Evolutionary conservation across 768 basidiomycete genomes (phyloP), one percentile per base, ranked within the genome.

Genomic region (Lactifluus rugatus): DNA sequence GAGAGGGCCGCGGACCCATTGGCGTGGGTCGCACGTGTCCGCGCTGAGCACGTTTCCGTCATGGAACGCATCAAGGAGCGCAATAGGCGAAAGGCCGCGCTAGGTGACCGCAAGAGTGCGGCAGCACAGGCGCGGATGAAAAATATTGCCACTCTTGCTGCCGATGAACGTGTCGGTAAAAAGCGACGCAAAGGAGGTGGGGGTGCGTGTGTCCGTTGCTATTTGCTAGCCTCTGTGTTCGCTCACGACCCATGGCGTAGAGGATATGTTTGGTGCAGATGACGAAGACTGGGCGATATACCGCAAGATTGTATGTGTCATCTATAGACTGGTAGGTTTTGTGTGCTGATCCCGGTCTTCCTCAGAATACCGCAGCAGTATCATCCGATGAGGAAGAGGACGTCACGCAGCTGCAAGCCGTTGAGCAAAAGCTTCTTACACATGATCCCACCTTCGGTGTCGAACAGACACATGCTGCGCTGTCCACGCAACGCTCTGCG

Each of bases 211-310:
- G 19, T 62, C 25, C 23, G 13, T 17, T 36, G 2, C 16, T 2
- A 0, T 21, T 36, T 4, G 4, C 6, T 23, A 7, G 26, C 26
- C 23, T 48, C 44, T 52, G 90, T 16, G 14, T 44, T 48, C 57
- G 6, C 13, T 62, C 23, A 57, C 16, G 9, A 42, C 3, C 10
- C 9, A 2, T 44, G 21, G n/a, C 16, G 36, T 37, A 87, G 94
- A 97, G 75, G 94, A 98, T 64, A 84, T 76, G 73, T 99, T 98
- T 67, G 93, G 95, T 3, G 85, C 84, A 17, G 86, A 95, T 63
- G 94, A 98, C 67, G 93, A 88, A 7, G 95, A 98, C 68, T 98
- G 95, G 94, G 86, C 87, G 0, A 93, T 98, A 58, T 98, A 98
- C 68, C 89, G 95, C 63, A 93, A 97, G 72, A 93, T 99, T 58